Base-by-base conservation (phyloP, 2,329 filamentous ascomycete genomes). In the Aspergillus bombycis region DNA sequence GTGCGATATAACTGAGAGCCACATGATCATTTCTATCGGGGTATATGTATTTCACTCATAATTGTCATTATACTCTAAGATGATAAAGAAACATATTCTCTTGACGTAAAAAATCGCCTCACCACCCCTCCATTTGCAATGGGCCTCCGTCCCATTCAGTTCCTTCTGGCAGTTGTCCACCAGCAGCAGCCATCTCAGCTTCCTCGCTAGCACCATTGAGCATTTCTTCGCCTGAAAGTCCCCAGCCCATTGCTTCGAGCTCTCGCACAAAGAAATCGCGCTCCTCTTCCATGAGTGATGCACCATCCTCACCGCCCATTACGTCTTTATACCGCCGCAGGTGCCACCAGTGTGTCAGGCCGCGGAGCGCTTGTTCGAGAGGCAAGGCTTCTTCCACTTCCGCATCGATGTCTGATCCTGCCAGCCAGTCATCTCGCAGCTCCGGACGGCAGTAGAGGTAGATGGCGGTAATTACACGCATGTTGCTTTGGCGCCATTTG, bases 401-500 rank as follows among this genome's bases (percentile, higher is more conserved):
- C 0, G 91, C 92, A 71, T 99, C 95, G 1, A 98, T 89, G 74
- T 97, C 94, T 64, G 90, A 91, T 6, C 94, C 94, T 0, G 92
- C 78, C 1, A 98, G 85, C 94, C 95, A 98, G 79, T 97, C 95
- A 74, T 99, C 95, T 34, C 94, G 86, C 53, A 99, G 84, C 77
- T 98, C 94, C 0, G 94, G 94, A 9, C 93, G 86, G 74, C 94
- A 97, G 79, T 97, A 92, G 56, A 99, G 84, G 78, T 97, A 99
- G 1, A 99, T 92, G 4, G 94, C 93, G 0, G 95, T 99, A 74
- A 99, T 99, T 73, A 98, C 94, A 61, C 94, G 91, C 95, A 99
- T 99, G 78, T 99, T 98, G 70, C 89, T 89, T 81, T 98, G 95
- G 16, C 95, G 89, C 95, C 95, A 99, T 81, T 99, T 99, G 50